Evolutionary conservation across 352 stramenopile species (phyloP).

Genomic region (Pythium apleroticum): DNA sequence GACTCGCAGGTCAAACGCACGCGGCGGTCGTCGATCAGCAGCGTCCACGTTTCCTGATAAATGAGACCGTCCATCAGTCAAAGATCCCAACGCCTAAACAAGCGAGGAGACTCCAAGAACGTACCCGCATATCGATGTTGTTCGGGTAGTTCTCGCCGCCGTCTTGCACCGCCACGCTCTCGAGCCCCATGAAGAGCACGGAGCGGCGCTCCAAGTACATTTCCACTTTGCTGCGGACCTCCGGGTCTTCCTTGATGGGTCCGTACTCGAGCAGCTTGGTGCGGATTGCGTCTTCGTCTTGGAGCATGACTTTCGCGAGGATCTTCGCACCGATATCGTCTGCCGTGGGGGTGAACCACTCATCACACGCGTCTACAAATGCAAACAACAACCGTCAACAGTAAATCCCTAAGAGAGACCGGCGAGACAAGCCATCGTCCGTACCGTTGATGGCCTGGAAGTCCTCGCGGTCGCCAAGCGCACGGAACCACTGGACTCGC

Average conservation of each 20-base stretch:
- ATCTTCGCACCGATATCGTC: constrained; percentile 81
- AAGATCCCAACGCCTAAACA: too few relatives aligned
- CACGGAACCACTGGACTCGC: constrained; percentile 73
- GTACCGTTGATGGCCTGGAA: constrained; percentile 68
- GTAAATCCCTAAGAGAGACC: background rate
- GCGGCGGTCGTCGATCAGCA: constrained; percentile 76
- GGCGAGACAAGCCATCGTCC: background rate
- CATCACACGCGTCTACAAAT: constrained; percentile 40
- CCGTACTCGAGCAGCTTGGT: constrained; percentile 84
- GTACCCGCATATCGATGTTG: constrained; percentile 60
- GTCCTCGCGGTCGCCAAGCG: constrained; percentile 58
- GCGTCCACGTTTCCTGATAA: constrained; percentile 74
- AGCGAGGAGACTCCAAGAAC: constrained; percentile 18
- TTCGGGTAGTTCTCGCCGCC: constrained; percentile 51
- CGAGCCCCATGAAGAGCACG: constrained; percentile 69
- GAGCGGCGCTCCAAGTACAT: constrained; percentile 80
- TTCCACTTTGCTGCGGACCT: constrained; percentile 86
- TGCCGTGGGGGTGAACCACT: constrained; percentile 79
- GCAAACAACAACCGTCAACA: background rate
- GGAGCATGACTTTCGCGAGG: constrained; percentile 72
- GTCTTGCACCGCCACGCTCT: constrained; percentile 52
- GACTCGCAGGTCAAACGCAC: constrained; percentile 81
- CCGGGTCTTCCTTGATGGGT: constrained; percentile 79
- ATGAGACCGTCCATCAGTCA: background rate
- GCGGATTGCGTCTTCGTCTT: constrained; percentile 66